phyloP scores from a whole-genome alignment of 352 stramenopile species.

The Phytophthora sansomeana region DNA sequence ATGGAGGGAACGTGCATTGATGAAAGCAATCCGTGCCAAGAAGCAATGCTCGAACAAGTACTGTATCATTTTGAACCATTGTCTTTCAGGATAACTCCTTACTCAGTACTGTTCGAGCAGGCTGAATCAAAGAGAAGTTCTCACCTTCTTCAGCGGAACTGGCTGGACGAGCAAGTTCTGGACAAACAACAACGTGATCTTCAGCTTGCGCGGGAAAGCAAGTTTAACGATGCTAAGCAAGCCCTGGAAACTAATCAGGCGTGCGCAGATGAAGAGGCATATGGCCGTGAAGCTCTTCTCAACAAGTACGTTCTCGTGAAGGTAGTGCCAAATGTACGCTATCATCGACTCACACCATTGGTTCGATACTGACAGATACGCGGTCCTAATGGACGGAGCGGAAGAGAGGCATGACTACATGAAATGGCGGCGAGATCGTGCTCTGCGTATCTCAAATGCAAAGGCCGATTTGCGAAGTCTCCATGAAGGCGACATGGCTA shows the following conservation, averaged over 20 bases:
- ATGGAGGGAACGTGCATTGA: slow-evolving; percentile 2
- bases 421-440: slow-evolving; percentile 62
- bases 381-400: slow-evolving; percentile 39
- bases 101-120: slow-evolving; percentile 14
- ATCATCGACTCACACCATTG: neutral
- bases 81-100: neutral
- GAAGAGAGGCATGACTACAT: slow-evolving; percentile 60
- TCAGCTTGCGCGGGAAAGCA: slow-evolving; percentile 12
- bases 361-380: slow-evolving; percentile 42
- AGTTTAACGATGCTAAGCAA: slow-evolving; percentile 17
- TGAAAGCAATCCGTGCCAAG: neutral
- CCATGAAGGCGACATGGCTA: slow-evolving; percentile 30
- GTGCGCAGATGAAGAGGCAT: slow-evolving; percentile 17
- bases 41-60: slow-evolving; percentile 23
- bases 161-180: slow-evolving; percentile 40
- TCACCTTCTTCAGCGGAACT: slow-evolving; percentile 30
- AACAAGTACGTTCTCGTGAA: slow-evolving; percentile 29
- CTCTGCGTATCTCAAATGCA: slow-evolving; percentile 47
- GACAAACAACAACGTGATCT: slow-evolving; percentile 26
- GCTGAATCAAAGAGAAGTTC: slow-evolving; percentile 23
- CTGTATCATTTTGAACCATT: slow-evolving; percentile 2
- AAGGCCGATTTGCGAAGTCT: slow-evolving; percentile 44
- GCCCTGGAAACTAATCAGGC: slow-evolving; percentile 9
- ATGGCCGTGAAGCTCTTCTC: slow-evolving; percentile 17
- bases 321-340: neutral